A percentile compares a stretch with the other conserved stretches of the same genome.
phyloP scores from a whole-genome alignment of 306 rosid species.

The Cicer bijugum region DNA sequence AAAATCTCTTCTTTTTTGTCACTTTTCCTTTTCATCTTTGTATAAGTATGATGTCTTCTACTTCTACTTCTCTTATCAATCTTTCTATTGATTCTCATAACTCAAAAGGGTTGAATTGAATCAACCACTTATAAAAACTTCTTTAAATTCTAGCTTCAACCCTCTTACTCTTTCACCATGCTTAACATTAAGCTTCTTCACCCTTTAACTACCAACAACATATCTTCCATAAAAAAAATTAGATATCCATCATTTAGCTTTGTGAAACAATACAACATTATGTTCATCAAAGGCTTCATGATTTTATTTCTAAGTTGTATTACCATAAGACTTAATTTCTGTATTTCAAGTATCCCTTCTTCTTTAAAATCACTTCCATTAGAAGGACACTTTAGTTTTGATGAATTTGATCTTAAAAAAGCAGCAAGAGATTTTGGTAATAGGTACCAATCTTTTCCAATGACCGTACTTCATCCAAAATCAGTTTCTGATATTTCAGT shows the following conservation, averaged over 20 bases:
- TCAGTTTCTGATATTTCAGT: conserved; percentile 78
- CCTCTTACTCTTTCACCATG: conserved; percentile 50
- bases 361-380: conserved; percentile 67
- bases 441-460: conserved; percentile 68
- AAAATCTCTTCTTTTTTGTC: conserved; percentile 71
- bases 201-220: conserved; percentile 51
- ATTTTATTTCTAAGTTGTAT: conserved; percentile 63
- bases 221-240: conserved; percentile 50
- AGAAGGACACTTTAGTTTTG: conserved; percentile 76
- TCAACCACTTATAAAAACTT: conserved; percentile 53
- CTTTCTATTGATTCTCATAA: conserved; percentile 72
- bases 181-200: conserved; percentile 51
- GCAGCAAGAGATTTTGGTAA: conserved; percentile 90
- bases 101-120: conserved; percentile 60
- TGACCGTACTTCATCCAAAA: conserved; percentile 81
- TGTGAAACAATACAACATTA: conserved; percentile 52
- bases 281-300: conserved; percentile 58
- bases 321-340: conserved; percentile 57
- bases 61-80: conserved; percentile 63
- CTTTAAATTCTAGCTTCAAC: conserved; percentile 65
- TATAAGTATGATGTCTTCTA: conserved; percentile 60
- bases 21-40: conserved; percentile 75
- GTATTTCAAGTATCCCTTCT: conserved; percentile 56
- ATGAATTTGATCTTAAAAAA: conserved; percentile 61
- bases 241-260: conserved; percentile 52